A percentile compares a stretch with the other conserved stretches of the same genome.
Conservation (phyloP, 1,139 yeast species). For the Zygoascus hellenicus region DNA sequence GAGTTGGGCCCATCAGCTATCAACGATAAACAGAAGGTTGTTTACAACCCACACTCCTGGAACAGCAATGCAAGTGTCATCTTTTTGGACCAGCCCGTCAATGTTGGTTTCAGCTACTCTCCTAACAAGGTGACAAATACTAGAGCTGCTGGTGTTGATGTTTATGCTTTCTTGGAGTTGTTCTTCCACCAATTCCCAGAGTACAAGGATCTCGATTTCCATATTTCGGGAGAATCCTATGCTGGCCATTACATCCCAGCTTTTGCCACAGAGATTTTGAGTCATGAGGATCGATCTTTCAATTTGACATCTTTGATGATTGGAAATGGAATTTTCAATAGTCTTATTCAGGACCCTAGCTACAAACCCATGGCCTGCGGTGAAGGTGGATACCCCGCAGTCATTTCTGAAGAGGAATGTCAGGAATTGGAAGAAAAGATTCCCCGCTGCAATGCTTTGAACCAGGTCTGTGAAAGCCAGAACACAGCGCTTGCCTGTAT, state of each 20-base stretch:
- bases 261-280: conserved; percentile 79
- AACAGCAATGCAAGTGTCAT: conserved; percentile 63
- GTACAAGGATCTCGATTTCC: conserved; percentile 67
- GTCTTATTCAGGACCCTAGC: conserved; percentile 78
- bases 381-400: conserved; percentile 80
- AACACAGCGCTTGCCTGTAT: conserved; percentile 86
- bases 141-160: conserved; percentile 88
- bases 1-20: conserved; percentile 63
- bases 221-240: conserved; percentile 94
- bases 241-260: conserved; percentile 97
- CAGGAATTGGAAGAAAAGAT: conserved; percentile 62
- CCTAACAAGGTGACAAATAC: conserved; percentile 14
- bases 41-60: conserved; percentile 62
- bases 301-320: conserved; percentile 82
- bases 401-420: conserved; percentile 75
- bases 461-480: conserved; percentile 72
- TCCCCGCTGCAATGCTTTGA: conserved; percentile 78
- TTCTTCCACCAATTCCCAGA: conserved; percentile 90
- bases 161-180: conserved; percentile 80
- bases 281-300: conserved; percentile 73
- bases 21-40: conserved; percentile 45
- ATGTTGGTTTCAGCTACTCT: conserved; percentile 72
- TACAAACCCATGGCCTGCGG: conserved; percentile 99
- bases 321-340: conserved; percentile 96
- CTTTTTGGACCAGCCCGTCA: conserved; percentile 69